Conservation (phyloP, 139 green algal genomes). For the Closterium sp. region DNA sequence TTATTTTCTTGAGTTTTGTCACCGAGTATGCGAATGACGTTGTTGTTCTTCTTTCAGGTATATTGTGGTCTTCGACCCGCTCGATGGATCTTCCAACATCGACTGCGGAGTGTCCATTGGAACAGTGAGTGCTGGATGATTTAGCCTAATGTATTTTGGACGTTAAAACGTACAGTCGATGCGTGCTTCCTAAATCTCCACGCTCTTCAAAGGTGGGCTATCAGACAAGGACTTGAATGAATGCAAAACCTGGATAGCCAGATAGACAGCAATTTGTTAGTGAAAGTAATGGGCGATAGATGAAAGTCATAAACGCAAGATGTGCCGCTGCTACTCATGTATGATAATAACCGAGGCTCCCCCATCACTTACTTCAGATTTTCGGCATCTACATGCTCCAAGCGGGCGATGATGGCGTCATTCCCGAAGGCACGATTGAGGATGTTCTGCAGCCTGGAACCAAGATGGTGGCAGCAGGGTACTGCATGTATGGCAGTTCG, state of each 20-base stretch:
- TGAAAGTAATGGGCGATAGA: too few relatives aligned
- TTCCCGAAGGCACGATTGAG: slow-evolving; percentile 33
- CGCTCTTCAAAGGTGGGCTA: not conserved
- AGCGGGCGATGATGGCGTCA: not conserved
- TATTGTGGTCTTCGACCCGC: slow-evolving; percentile 90
- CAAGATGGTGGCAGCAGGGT: slow-evolving; percentile 82
- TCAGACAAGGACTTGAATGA: not conserved
- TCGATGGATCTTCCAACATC: slow-evolving; percentile 96
- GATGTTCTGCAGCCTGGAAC: slow-evolving; percentile 77
- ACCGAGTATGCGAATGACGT: not conserved
- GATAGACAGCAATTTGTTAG: too few relatives aligned
- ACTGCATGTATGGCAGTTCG: slow-evolving; percentile 89
- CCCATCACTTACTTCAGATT: slow-evolving; percentile 62
- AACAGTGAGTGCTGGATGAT: slow-evolving; percentile 43
- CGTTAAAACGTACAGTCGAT: not conserved
- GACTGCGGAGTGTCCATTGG: slow-evolving; percentile 86
- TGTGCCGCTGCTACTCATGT: too few relatives aligned
- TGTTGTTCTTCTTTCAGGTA: slow-evolving; percentile 24
- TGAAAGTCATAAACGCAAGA: too few relatives aligned
- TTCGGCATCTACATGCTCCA: slow-evolving; percentile 84
- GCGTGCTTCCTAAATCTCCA: not conserved
- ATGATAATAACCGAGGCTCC: not conserved
- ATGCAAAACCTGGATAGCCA: too few relatives aligned
- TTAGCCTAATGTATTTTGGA: not conserved
- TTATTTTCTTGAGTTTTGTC: not conserved